phyloP scores from a whole-genome alignment of 2,329 filamentous ascomycete genomes.

The Diaporthe sp. region DNA sequence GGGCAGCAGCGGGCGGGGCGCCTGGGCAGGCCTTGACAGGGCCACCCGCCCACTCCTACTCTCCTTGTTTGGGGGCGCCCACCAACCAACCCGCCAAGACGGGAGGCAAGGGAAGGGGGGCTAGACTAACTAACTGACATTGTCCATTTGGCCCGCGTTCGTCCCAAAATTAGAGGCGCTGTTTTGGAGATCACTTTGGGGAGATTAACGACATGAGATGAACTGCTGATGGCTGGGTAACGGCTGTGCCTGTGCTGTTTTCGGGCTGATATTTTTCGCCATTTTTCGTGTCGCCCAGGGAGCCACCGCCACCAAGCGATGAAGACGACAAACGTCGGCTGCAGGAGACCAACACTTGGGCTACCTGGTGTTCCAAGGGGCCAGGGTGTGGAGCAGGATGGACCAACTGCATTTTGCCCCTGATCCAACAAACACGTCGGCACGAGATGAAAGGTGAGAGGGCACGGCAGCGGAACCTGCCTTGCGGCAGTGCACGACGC shows the following conservation, averaged over 20 bases:
- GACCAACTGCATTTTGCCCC: not conserved
- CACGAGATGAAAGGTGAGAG: not conserved
- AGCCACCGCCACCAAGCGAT: not conserved
- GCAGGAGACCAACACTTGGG: not conserved
- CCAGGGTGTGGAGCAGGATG: constrained; percentile 1
- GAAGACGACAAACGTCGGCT: not conserved
- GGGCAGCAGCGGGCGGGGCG: not conserved
- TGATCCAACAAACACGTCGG: not conserved
- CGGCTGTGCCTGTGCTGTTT: constrained; percentile 12
- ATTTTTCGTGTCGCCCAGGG: not conserved
- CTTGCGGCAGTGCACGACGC: not conserved
- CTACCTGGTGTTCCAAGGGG: not conserved
- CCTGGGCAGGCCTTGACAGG: not conserved
- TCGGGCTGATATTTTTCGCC: not conserved
- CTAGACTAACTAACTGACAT: not conserved
- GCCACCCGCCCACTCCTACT: not conserved
- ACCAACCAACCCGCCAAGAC: constrained; percentile 2
- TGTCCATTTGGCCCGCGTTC: constrained; percentile 2
- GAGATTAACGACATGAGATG: constrained; percentile 22
- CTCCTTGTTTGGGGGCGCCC: not conserved
- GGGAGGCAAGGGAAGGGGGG: not conserved
- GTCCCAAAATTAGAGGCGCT: constrained; percentile 19
- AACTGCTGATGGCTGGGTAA: constrained; percentile 15
- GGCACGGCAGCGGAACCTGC: not conserved
- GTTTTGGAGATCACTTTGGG: constrained; percentile 1